phyloP scores from a whole-genome alignment of 306 rosid species.

The Prunus salicina region DNA sequence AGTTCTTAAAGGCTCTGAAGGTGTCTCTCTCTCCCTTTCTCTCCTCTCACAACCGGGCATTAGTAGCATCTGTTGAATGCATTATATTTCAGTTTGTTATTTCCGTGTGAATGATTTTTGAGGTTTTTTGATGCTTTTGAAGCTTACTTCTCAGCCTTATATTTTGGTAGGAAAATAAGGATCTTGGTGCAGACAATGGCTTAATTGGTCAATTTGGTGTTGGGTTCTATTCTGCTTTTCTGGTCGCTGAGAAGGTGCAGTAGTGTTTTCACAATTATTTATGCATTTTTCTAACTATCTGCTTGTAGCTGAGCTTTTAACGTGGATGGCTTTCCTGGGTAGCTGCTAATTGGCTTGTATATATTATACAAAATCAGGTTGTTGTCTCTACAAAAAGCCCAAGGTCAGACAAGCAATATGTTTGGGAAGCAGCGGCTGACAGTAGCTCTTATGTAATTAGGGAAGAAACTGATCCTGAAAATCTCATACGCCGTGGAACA shows the following conservation, averaged over 20 bases:
- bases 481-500: slow-evolving; percentile 74
- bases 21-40: slow-evolving; percentile 22
- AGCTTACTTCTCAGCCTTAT: neutral
- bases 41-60: neutral
- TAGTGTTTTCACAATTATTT: slow-evolving; percentile 12
- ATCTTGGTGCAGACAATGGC: slow-evolving; percentile 79
- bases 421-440: slow-evolving; percentile 89
- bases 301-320: slow-evolving; percentile 2
- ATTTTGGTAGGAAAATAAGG: slow-evolving; percentile 74
- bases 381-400: slow-evolving; percentile 97
- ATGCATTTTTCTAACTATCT: neutral
- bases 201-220: slow-evolving; percentile 99
- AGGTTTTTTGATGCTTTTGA: neutral
- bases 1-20: slow-evolving; percentile 89
- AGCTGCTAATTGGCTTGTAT: slow-evolving; percentile 28
- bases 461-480: slow-evolving; percentile 94
- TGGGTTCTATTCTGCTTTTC: slow-evolving; percentile 96
- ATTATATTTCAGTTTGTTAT: neutral
- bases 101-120: neutral
- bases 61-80: neutral
- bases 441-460: slow-evolving; percentile 83
- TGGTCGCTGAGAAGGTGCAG: slow-evolving; percentile 87
- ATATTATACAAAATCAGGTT: slow-evolving; percentile 50
- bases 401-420: slow-evolving; percentile 80
- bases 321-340: neutral